A percentile compares a stretch with the other conserved stretches of the same genome.
These are phyloP conservation scores for Lepidium africanum DNA, from an alignment of 345 rosid species.

Conservation along the genomic window DNA sequence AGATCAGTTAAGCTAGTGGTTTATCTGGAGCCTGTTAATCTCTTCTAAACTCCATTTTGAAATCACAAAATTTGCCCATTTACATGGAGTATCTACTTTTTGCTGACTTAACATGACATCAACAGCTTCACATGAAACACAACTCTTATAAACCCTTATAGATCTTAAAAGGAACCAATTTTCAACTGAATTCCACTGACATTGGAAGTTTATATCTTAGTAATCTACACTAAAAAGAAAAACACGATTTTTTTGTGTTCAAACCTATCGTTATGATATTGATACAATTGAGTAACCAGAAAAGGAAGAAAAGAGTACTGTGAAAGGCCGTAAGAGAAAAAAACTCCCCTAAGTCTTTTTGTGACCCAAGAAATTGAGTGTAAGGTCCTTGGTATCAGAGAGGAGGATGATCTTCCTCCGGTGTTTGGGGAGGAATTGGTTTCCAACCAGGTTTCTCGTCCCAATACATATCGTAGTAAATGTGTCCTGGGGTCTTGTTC, in stretches of 20 bases:
- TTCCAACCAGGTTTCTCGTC: constrained; percentile 95
- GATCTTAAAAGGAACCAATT: too few species aligned
- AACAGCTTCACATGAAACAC: not conserved
- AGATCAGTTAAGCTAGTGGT: not conserved
- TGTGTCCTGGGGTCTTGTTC: constrained; percentile 74
- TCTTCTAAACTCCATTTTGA: not conserved
- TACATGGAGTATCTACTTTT: too few species aligned
- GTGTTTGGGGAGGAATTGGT: constrained; percentile 67
- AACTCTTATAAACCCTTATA: too few species aligned
- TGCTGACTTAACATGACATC: not conserved
- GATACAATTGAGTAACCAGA: not conserved
- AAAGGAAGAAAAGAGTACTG: not conserved
- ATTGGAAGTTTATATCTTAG: not conserved
- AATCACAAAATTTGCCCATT: not conserved
- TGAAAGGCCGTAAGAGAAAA: not conserved
- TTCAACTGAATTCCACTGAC: not conserved
- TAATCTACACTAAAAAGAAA: not conserved
- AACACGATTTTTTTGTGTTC: not conserved
- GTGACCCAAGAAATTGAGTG: too few species aligned
- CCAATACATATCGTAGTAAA: constrained; percentile 95
- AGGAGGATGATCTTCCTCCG: constrained; percentile 74
- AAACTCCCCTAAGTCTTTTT: not conserved
- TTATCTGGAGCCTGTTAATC: not conserved
- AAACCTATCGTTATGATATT: not conserved
- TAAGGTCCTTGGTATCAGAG: constrained; percentile 27